Evolutionary conservation across 192 early-diverging fungal species (phyloP), one percentile per base, ranked within the genome.

Genomic region (Rhizophagus sp.): DNA sequence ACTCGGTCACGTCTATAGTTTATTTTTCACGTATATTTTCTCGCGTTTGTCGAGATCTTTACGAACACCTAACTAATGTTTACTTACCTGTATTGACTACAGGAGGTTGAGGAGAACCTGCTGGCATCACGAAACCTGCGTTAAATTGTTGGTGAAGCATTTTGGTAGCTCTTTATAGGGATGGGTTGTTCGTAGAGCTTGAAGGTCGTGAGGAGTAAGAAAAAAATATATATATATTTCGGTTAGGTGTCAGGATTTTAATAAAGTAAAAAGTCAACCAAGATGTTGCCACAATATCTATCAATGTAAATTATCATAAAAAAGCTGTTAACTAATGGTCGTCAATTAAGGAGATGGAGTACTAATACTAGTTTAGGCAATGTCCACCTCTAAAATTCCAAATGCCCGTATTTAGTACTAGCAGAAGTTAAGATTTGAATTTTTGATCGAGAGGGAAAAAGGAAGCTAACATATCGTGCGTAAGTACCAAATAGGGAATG

Each of bases 71-170:
- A 25, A 15, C 5, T 52, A 57, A 52, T 50, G 12, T 25, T 15
- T 15, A 44, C 25, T 57, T 74, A 74, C 73, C 73, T 74, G 73
- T 49, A 27, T 24, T 74, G 15, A 49, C 44, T 30, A 57, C 50
- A 57, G 73, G 13, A 13, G 49, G 5, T 33, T 74, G 73, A 52
- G 73, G 22, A 13, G 49, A 24, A 15, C 49, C 73, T 30, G 30
- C 9, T 44, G 41, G 50, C 24, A 74, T 49, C 44, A 52, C 73
- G 25, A 49, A 74, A 33, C 39, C 30, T 52, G 47, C 50, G 49
- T 74, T 74, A 57, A 74, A 52, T 33, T 74, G 73, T 52, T 49
- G 50, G 30, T 52, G 73, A 49, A 74, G 50, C 73, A 74, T 74
- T 52, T 74, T 74, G 24, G 17, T 27, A 10, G 22, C 44, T 74